phyloP scores from a whole-genome alignment of 768 basidiomycete genomes.

The Calocybe cyanea region DNA sequence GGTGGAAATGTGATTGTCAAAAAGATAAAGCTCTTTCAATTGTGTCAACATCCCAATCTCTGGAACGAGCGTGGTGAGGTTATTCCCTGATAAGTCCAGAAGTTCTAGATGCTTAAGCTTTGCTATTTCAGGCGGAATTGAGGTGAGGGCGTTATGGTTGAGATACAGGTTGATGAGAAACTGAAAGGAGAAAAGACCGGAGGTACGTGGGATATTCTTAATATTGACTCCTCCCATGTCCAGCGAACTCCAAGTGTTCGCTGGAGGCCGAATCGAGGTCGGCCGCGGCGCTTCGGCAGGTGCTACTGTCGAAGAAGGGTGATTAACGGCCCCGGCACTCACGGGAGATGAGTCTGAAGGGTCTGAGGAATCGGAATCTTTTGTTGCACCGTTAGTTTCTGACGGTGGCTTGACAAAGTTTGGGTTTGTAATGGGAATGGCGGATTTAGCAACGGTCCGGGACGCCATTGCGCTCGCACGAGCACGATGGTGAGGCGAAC shows the following conservation, averaged over 20 bases:
- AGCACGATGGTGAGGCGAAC: constrained; percentile 91
- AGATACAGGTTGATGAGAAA: constrained; percentile 94
- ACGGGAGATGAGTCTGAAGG: constrained; percentile 28
- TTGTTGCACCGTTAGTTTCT: constrained; percentile 29
- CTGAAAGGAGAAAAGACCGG: constrained; percentile 79
- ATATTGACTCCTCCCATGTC: constrained; percentile 96
- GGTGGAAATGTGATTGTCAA: constrained; percentile 89
- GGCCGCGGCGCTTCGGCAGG: constrained; percentile 68
- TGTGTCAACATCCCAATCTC: constrained; percentile 89
- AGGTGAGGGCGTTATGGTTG: constrained; percentile 85
- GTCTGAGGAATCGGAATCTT: constrained; percentile 30
- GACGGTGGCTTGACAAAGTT: constrained; percentile 56
- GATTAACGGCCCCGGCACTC: constrained; percentile 36
- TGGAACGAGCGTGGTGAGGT: constrained; percentile 68
- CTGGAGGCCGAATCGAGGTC: constrained; percentile 59
- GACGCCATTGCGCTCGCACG: constrained; percentile 94
- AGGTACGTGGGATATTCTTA: constrained; percentile 79
- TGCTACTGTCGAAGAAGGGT: constrained; percentile 74
- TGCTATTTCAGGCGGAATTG: constrained; percentile 79
- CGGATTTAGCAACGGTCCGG: constrained; percentile 79
- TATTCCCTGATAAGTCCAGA: constrained; percentile 91
- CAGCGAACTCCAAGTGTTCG: constrained; percentile 83
- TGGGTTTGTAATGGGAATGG: constrained; percentile 90
- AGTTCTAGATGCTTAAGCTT: constrained; percentile 82
- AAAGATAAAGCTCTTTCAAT: constrained; percentile 89